These are phyloP conservation scores for Micromonas commoda DNA, from an alignment of 139 green algal genomes.

Conservation along the genomic window DNA sequence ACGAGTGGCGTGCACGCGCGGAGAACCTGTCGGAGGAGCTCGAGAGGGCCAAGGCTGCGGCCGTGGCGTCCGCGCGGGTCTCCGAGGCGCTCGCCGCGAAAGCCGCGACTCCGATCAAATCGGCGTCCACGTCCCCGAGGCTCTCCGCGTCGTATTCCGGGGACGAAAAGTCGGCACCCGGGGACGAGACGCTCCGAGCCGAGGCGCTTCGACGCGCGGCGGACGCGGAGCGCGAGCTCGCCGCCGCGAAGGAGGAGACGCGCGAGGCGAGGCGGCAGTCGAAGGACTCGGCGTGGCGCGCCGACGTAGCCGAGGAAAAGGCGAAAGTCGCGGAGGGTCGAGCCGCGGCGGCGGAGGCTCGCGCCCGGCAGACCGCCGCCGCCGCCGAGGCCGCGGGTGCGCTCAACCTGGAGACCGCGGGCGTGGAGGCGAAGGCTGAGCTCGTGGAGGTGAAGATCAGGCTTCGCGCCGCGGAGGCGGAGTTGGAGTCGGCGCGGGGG, in stretches of 20 bases:
- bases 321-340: background rate
- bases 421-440: too few species aligned
- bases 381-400: background rate
- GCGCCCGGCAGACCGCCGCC: too few species aligned
- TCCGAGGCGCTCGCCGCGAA: too few species aligned
- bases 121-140: background rate
- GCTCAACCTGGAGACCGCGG: background rate
- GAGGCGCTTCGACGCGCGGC: background rate
- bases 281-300: background rate
- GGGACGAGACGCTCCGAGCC: background rate
- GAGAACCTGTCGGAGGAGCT: background rate
- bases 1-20: background rate
- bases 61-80: too few species aligned
- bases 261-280: too few species aligned
- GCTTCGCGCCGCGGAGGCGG: background rate
- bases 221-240: too few species aligned
- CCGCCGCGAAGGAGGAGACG: background rate
- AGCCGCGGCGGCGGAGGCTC: background rate
- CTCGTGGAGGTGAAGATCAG: background rate
- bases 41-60: background rate
- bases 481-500: background rate
- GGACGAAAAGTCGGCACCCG: too few species aligned
- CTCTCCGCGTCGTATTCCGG: background rate
- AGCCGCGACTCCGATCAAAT: too few species aligned
- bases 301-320: background rate